These are phyloP conservation scores for Keqinozyma sinolaborantium DNA, from an alignment of 1,139 yeast genomes.

Conservation along the genomic window DNA sequence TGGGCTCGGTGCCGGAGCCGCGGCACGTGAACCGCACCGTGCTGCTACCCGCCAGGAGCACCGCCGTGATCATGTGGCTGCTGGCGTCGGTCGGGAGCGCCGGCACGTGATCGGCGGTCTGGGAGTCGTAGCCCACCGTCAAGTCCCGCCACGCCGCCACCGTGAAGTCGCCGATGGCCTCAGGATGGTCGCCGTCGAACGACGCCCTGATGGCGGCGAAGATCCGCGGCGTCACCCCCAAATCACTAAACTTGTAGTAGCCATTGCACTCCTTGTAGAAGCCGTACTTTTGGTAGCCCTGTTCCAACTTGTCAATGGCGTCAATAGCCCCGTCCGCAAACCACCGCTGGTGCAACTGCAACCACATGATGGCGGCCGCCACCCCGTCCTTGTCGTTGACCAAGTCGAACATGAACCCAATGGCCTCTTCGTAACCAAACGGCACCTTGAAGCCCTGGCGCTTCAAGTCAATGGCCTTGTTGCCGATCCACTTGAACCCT, in stretches of 20 bases:
- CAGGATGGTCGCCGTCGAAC: conserved; percentile 32
- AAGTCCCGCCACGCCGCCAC: conserved; percentile 78
- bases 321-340: conserved; percentile 25
- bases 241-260: conserved; percentile 66
- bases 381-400: conserved; percentile 94
- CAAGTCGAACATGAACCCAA: conserved; percentile 88
- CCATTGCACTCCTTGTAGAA: conserved; percentile 84
- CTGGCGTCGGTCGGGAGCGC: conserved; percentile 63
- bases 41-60: conserved; percentile 23
- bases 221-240: conserved; percentile 46
- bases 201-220: conserved; percentile 51
- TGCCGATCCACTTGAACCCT: conserved; percentile 98
- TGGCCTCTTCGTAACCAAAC: conserved; percentile 92
- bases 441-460: conserved; percentile 66
- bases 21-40: conserved; percentile 75
- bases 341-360: conserved; percentile 64
- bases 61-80: conserved; percentile 85
- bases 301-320: conserved; percentile 48
- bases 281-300: conserved; percentile 67
- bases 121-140: conserved; percentile 76
- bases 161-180: conserved; percentile 46
- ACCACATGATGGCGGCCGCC: conserved; percentile 73
- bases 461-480: conserved; percentile 74
- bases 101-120: conserved; percentile 57
- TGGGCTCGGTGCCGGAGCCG: conserved; percentile 97